These are phyloP conservation scores for Cladophialophora bantiana DNA, from an alignment of 2,329 filamentous ascomycete species.

Conservation along the genomic window DNA sequence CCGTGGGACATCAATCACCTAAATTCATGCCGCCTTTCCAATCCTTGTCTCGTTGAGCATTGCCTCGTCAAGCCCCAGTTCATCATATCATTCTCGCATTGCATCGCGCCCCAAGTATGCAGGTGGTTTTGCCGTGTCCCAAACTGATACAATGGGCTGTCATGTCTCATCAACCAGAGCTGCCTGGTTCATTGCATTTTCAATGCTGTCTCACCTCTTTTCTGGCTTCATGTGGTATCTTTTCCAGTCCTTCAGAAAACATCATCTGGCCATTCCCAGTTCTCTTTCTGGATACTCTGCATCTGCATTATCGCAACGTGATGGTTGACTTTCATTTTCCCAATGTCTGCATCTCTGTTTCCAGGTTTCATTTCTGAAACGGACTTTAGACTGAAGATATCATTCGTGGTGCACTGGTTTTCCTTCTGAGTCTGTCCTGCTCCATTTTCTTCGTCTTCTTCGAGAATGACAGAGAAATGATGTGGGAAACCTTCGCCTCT, in stretches of 20 bases:
- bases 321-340: slow-evolving; percentile 21
- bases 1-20: not conserved
- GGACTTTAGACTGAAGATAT: not conserved
- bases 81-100: slow-evolving; percentile 4
- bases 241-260: slow-evolving; percentile 32
- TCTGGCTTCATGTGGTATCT: not conserved
- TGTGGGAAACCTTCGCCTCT: slow-evolving; percentile 27
- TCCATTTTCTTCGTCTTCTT: slow-evolving; percentile 35
- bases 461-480: slow-evolving; percentile 37
- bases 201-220: not conserved
- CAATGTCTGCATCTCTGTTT: slow-evolving; percentile 2
- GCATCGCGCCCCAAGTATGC: not conserved
- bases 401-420: slow-evolving; percentile 12
- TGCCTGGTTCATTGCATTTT: not conserved
- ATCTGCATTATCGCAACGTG: slow-evolving; percentile 20
- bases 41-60: not conserved
- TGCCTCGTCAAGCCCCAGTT: not conserved
- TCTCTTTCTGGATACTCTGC: slow-evolving; percentile 24
- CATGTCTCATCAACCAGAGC: not conserved
- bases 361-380: not conserved
- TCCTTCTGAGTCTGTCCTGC: slow-evolving; percentile 22
- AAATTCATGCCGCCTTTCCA: not conserved
- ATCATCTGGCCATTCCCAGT: slow-evolving; percentile 41
- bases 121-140: not conserved
- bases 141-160: not conserved